Evolutionary conservation across 345 rosid genomes (phyloP).

Genomic region (Gossypium ekmanianum): DNA sequence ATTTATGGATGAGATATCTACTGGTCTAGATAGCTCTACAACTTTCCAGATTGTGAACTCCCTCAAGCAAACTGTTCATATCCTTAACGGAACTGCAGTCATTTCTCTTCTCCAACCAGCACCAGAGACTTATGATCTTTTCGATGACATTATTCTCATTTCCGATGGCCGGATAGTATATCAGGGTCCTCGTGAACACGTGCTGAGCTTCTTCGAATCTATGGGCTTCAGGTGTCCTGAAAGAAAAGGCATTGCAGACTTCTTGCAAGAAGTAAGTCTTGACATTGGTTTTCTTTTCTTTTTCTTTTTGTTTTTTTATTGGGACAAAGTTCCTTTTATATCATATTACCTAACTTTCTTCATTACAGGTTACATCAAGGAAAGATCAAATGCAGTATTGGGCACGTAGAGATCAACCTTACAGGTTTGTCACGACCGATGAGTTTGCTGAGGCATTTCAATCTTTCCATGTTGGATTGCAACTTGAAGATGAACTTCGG

Average conservation of each 20-base stretch:
- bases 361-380: constrained; percentile 65
- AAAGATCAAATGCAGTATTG: constrained; percentile 86
- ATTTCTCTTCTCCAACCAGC: constrained; percentile 86
- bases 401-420: constrained; percentile 50
- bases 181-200: constrained; percentile 67
- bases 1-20: constrained; percentile 75
- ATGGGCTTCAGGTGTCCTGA: constrained; percentile 73
- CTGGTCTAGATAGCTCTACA: constrained; percentile 82
- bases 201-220: constrained; percentile 57
- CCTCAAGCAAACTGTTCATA: constrained; percentile 56
- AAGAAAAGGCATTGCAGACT: constrained; percentile 81
- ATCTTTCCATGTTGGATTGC: constrained; percentile 51
- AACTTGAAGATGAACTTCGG: constrained; percentile 42
- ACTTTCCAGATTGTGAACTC: constrained; percentile 75
- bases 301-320: neutral
- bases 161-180: constrained; percentile 74
- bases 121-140: constrained; percentile 69
- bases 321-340: neutral
- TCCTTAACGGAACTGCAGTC: constrained; percentile 51
- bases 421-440: constrained; percentile 49
- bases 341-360: neutral
- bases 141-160: constrained; percentile 67
- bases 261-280: constrained; percentile 67
- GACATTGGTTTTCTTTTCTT: neutral
- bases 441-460: constrained; percentile 73